Base-by-base conservation (phyloP, 805 yeast species). In the Metahyphopichia silvanorum region DNA sequence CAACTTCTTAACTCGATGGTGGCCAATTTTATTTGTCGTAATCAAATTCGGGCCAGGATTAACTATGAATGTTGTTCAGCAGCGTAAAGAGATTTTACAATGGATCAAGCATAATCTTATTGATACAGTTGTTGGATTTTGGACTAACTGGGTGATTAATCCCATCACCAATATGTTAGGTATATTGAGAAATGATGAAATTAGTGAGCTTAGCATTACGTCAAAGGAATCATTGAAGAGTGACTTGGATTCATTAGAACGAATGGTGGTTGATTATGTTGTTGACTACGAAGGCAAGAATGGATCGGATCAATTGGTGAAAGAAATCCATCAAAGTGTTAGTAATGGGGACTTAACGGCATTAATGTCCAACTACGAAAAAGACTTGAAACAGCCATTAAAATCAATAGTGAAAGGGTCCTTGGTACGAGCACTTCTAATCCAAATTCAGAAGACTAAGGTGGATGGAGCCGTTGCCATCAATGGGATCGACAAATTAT, bases 381-480 rank as follows among this genome's bases (percentile, higher is more conserved):
- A 60, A 16, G 91, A 87, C 43, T 63, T 93, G 37, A 74, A 77
- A 37, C 54, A 66, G 5, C 98, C 98, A 0, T 50, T 88, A 29
- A 70, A 66, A 34, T 78, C 81, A 22, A 45, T 80, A 2, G 37
- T 88, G 2, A 58, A 61, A 10, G 98, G 98, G 4, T 76, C 79
- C 35, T 69, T 91, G 42, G 57, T 88, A 6, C 71, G 95, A 34
- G 79, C 89, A 11, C 56, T 93, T 28, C 62, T 93, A 49, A 89
- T 91, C 40, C 98, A 93, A 57, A 68, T 93, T n/a, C 98, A 91
- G 56, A 91, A 93, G 60, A 82, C 95, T 9, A 91, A 91, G 58
- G 97, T 93, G 5, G 98, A 91, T 55, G 96, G 95, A 6, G 88
- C 85, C 22, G 65, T 88, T 4, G 98, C 96, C 0, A 74, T 91